These are phyloP conservation scores for Emmonsia crescens DNA, from an alignment of 2,329 filamentous ascomycete genomes.

Conservation along the genomic window DNA sequence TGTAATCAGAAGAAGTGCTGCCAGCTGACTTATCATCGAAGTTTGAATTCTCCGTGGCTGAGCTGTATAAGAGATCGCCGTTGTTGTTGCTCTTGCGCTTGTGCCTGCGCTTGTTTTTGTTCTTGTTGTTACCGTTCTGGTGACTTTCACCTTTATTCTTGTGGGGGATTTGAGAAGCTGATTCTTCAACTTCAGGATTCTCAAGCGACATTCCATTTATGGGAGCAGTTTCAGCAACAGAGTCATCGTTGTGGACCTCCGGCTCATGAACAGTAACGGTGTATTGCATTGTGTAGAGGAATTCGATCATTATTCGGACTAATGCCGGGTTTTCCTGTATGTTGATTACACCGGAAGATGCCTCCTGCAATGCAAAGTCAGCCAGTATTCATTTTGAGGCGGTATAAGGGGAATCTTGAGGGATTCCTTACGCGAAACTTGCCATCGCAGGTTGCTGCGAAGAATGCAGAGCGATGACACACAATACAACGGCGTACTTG, in stretches of 20 bases:
- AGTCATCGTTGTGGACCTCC: not conserved
- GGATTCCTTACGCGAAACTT: conserved; percentile 7
- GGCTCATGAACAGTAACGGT: not conserved
- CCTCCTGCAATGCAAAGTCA: conserved; percentile 5
- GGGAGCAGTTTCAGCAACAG: not conserved
- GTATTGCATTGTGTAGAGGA: conserved; percentile 5
- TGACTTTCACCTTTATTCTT: not conserved
- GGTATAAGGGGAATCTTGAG: not conserved
- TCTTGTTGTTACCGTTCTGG: not conserved
- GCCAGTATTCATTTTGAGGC: not conserved
- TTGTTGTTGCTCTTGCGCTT: not conserved
- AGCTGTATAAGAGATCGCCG: not conserved
- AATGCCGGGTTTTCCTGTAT: conserved; percentile 7
- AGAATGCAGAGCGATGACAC: conserved; percentile 13
- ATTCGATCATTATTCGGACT: conserved; percentile 9
- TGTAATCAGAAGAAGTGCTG: not conserved
- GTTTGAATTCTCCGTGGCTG: not conserved
- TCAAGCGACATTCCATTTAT: not conserved
- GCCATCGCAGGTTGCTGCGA: conserved; percentile 11
- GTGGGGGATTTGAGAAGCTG: not conserved
- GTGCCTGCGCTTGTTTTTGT: not conserved
- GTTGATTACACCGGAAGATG: conserved; percentile 6
- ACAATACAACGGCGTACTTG: conserved; percentile 14
- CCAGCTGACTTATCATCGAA: not conserved
- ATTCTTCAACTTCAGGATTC: not conserved